Evolutionary conservation across 2,329 filamentous ascomycete species (phyloP).

Genomic region (Coleophoma cylindrospora): DNA sequence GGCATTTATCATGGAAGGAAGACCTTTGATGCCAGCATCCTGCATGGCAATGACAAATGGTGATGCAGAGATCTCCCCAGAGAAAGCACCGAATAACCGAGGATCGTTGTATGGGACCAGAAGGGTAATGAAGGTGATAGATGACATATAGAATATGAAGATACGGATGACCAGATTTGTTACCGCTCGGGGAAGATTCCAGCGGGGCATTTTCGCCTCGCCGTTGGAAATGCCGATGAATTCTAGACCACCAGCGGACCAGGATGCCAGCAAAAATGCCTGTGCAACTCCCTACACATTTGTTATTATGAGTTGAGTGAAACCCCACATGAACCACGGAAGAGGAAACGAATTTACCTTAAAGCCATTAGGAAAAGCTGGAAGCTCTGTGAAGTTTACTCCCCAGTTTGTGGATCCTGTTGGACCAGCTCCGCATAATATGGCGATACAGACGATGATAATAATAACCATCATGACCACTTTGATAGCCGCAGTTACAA

Average conservation of each 20-base stretch:
- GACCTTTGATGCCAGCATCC: constrained; percentile 37
- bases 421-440: not conserved
- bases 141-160: constrained; percentile 51
- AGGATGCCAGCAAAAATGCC: constrained; percentile 36
- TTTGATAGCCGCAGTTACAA: not conserved
- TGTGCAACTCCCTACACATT: constrained; percentile 43
- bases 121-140: constrained; percentile 49
- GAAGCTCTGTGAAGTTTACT: not conserved
- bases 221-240: constrained; percentile 46
- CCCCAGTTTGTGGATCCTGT: not conserved
- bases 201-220: constrained; percentile 48
- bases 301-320: not conserved
- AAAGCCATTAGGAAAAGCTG: not conserved
- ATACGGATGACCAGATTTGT: constrained; percentile 52
- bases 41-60: constrained; percentile 40
- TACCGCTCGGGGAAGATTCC: constrained; percentile 49
- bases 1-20: constrained; percentile 46
- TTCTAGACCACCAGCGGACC: constrained; percentile 40
- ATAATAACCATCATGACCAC: not conserved
- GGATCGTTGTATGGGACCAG: constrained; percentile 46
- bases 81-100: constrained; percentile 42
- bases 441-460: not conserved
- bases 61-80: constrained; percentile 18
- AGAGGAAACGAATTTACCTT: not conserved
- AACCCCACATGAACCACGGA: not conserved